Percentiles rank a stretch among this genome's conserved stretches.
phyloP scores from a whole-genome alignment of 2,329 filamentous ascomycete species.

The Fusarium sp. region DNA sequence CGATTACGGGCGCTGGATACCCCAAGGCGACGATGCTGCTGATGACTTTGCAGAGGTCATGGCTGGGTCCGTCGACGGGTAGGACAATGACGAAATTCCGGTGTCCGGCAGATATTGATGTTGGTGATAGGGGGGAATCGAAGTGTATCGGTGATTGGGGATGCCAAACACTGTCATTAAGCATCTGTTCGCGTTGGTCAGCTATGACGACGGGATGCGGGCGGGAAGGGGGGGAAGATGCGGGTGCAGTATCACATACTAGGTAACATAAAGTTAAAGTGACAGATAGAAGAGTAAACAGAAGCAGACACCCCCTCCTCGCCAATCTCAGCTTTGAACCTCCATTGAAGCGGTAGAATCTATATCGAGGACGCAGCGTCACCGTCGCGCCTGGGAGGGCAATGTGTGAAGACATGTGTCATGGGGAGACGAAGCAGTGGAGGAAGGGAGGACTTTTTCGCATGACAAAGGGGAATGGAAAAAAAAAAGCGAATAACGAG shows the following conservation, averaged over 20 bases:
- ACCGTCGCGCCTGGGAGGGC: constrained; percentile 21
- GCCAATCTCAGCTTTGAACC: constrained; percentile 29
- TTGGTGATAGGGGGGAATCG: constrained; percentile 5
- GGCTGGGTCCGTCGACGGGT: constrained; percentile 41
- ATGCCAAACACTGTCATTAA: constrained; percentile 33
- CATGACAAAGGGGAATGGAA: not conserved
- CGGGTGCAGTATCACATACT: constrained; percentile 10
- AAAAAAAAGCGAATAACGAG: not conserved
- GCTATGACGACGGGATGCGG: not conserved
- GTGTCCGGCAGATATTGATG: constrained; percentile 26
- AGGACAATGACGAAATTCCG: constrained; percentile 41
- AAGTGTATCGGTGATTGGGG: constrained; percentile 21
- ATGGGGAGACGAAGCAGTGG: not conserved
- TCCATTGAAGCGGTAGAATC: constrained; percentile 19
- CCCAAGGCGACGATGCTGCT: constrained; percentile 42
- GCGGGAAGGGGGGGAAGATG: not conserved
- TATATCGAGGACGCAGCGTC: constrained; percentile 27
- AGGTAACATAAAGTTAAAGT: constrained; percentile 26
- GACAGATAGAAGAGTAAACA: constrained; percentile 6
- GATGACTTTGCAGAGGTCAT: constrained; percentile 47
- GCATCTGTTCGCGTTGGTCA: constrained; percentile 20
- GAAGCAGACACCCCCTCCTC: constrained; percentile 14
- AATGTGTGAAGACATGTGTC: constrained; percentile 30
- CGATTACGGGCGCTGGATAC: constrained; percentile 47
- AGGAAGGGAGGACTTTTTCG: not conserved